Conservation (phyloP, 176 grass and related monocot genomes). For the Secale cereale region DNA sequence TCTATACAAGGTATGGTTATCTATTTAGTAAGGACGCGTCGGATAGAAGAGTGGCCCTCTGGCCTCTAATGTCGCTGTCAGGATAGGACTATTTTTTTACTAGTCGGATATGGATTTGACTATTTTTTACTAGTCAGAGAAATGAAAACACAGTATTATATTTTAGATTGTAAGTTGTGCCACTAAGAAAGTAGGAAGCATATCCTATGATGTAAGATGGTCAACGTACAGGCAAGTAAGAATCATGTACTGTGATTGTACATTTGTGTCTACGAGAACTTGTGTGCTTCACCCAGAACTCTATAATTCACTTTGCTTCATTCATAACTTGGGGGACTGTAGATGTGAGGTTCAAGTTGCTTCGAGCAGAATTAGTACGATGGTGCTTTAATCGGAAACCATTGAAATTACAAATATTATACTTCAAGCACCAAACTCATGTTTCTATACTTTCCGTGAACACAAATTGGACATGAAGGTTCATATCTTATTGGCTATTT, state of each 20-base stretch:
- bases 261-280: not conserved
- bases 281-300: not conserved
- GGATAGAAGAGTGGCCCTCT: not conserved
- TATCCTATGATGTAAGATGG: not conserved
- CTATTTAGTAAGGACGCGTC: conserved; percentile 1
- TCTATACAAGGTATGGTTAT: conserved; percentile 78
- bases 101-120: not conserved
- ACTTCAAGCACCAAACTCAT: conserved; percentile 7
- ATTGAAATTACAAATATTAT: not conserved
- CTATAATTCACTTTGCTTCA: not conserved
- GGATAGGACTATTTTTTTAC: not conserved
- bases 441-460: not conserved
- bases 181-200: not conserved
- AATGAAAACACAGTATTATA: not conserved
- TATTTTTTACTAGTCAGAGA: not conserved
- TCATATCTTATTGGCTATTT: not conserved
- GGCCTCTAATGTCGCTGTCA: not conserved
- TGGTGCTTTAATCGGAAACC: not conserved
- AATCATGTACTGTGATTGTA: not conserved
- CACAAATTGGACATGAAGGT: not conserved
- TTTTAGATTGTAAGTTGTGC: not conserved
- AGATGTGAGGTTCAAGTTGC: not conserved
- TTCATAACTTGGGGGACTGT: not conserved
- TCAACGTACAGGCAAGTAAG: not conserved
- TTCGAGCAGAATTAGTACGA: not conserved